These are phyloP conservation scores for Magnolia officinalis DNA, from an alignment of 164 flowering plant genomes.

Conservation along the genomic window DNA sequence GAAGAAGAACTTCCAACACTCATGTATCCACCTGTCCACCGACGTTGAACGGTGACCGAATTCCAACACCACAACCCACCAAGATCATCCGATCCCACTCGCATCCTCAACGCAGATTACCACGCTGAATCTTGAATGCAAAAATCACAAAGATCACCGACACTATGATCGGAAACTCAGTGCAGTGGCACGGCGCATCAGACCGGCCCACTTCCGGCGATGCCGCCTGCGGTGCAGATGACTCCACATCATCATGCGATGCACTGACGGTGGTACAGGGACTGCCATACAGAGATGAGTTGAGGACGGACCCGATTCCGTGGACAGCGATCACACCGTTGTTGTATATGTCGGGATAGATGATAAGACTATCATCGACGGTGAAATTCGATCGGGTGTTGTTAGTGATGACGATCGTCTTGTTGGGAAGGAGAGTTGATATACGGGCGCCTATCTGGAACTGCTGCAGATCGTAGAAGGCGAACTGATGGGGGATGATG, in stretches of 20 bases:
- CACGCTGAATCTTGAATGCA: neutral
- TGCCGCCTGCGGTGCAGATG: no score
- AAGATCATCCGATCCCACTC: no score
- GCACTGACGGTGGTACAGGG: no score
- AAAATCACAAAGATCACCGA: neutral
- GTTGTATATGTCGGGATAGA: constrained; percentile 19
- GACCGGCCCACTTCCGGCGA: neutral
- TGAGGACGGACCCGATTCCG: constrained; percentile 16
- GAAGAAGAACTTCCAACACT: no score
- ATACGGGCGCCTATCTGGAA: constrained; percentile 15
- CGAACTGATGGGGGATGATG: constrained; percentile 21
- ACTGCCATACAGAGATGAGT: constrained; percentile 11
- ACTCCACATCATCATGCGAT: no score
- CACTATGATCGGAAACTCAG: neutral
- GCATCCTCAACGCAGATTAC: no score
- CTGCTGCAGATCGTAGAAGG: constrained; percentile 18
- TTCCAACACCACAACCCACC: no score
- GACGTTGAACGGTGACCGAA: no score
- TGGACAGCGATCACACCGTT: constrained; percentile 21
- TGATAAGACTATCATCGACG: constrained; percentile 14
- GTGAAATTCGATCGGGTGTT: constrained; percentile 17
- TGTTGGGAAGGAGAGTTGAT: constrained; percentile 24
- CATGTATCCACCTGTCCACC: no score
- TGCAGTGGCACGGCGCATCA: neutral
- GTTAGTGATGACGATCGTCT: constrained; percentile 23